Conservation (phyloP, 2,329 filamentous ascomycete genomes). For the Apiospora kogelbergensis region DNA sequence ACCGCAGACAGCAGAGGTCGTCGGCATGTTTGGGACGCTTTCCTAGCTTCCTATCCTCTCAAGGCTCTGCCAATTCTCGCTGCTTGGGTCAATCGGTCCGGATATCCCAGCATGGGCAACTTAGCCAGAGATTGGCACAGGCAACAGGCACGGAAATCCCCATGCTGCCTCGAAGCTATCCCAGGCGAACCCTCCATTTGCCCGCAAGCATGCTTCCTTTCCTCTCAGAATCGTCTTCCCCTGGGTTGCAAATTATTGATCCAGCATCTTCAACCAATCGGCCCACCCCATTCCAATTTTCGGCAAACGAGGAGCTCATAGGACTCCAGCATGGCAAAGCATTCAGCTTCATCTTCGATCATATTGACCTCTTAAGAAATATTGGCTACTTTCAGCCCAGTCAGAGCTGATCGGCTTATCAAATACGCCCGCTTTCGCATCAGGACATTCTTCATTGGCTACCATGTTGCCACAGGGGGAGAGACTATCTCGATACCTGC, state of each 20-base stretch:
- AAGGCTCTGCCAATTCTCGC: background rate
- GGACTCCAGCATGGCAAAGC: background rate
- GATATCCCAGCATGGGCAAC: background rate
- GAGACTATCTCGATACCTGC: background rate
- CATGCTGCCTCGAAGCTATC: background rate
- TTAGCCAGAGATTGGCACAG: background rate
- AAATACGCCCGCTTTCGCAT: background rate
- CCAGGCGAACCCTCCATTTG: background rate
- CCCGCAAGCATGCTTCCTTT: background rate
- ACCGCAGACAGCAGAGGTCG: background rate
- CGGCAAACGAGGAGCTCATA: background rate
- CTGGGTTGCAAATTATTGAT: background rate
- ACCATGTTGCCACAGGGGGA: background rate
- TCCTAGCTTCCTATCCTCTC: background rate
- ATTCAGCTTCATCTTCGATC: background rate
- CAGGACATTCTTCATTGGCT: background rate
- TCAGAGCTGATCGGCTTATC: background rate
- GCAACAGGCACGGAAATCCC: too few relatives aligned
- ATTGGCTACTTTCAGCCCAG: background rate
- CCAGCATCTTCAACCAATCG: background rate
- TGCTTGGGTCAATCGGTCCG: slow-evolving; percentile 6
- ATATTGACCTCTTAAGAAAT: background rate
- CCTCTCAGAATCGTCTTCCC: background rate
- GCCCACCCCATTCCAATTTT: background rate
- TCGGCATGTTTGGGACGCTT: background rate